phyloP scores from a whole-genome alignment of 495 filamentous ascomycete genomes.

The Astrothelium macrocarpum region DNA sequence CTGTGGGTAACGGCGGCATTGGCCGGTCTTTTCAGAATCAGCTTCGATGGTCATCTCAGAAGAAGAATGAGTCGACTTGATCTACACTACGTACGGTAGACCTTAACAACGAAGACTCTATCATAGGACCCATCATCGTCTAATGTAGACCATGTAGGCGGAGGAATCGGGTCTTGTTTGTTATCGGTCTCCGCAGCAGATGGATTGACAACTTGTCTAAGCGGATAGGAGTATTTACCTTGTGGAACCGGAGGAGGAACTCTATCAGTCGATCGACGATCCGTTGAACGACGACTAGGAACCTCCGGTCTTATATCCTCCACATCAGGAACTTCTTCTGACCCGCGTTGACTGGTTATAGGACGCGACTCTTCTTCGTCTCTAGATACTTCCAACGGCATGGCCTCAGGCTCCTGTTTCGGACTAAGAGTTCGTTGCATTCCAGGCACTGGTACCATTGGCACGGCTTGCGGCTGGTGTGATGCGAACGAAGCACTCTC shows the following conservation, averaged over 20 bases:
- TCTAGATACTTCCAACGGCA: conserved; percentile 20
- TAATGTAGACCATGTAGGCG: neutral
- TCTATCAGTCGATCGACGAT: conserved; percentile 17
- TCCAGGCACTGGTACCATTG: conserved; percentile 67
- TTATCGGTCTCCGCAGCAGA: neutral
- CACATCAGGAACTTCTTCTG: conserved; percentile 50
- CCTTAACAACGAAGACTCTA: conserved; percentile 15
- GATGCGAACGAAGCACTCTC: conserved; percentile 37
- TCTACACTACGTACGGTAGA: neutral
- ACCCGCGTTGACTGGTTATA: conserved; percentile 25
- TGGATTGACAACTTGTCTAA: neutral
- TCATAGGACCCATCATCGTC: neutral
- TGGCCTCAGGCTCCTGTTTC: conserved; percentile 21
- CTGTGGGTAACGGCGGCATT: neutral
- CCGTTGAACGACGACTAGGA: conserved; percentile 37
- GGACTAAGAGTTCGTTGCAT: conserved; percentile 42
- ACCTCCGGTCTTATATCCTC: conserved; percentile 48
- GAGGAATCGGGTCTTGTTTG: neutral
- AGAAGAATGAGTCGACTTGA: conserved; percentile 19
- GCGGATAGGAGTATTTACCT: conserved; percentile 36
- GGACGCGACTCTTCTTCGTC: conserved; percentile 19
- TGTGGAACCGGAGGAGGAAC: conserved; percentile 41
- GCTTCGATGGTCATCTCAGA: neutral
- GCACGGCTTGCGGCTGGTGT: conserved; percentile 50
- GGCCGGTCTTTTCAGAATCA: conserved; percentile 2